Conservation (phyloP, 805 yeast genomes). For the Yarrowia sp. region DNA sequence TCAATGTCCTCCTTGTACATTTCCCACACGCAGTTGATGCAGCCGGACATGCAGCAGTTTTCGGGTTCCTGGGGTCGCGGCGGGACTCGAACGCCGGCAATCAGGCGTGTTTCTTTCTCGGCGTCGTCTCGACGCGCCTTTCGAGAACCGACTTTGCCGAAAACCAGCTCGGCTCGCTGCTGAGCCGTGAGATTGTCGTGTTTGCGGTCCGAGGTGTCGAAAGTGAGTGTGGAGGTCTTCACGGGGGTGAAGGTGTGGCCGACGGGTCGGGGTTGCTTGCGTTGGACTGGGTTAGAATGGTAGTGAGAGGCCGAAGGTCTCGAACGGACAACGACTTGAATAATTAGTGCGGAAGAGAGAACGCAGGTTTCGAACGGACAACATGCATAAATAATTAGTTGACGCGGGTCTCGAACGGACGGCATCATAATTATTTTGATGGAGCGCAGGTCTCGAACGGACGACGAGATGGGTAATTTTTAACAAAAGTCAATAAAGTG, state of each 20-base stretch:
- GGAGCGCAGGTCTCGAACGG: no score
- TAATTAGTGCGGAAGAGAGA: no score
- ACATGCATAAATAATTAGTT: no score
- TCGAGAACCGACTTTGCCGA: constrained; percentile 40
- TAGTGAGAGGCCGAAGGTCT: no score
- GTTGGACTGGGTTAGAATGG: constrained; percentile 29
- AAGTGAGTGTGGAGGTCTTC: constrained; percentile 6
- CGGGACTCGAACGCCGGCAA: constrained; percentile 75
- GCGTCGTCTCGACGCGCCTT: constrained; percentile 38
- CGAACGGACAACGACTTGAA: no score
- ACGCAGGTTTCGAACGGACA: no score
- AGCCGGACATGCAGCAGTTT: constrained; percentile 97
- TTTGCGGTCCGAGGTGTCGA: constrained; percentile 29
- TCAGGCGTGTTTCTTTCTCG: constrained; percentile 38
- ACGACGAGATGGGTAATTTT: no score
- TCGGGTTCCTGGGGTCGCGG: constrained; percentile 87
- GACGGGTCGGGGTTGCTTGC: constrained; percentile 30
- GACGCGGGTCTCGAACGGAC: no score
- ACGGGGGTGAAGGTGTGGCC: not conserved
- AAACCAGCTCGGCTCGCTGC: constrained; percentile 34
- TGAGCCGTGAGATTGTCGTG: constrained; percentile 27
- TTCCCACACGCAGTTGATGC: constrained; percentile 97
- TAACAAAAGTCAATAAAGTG: no score
- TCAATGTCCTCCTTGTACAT: constrained; percentile 80
- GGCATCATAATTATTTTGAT: no score